Percentiles rank a stretch among this genome's conserved stretches.
These are phyloP conservation scores for Hymenoscyphus infarciens DNA, from an alignment of 2,329 filamentous ascomycete genomes.

Conservation along the genomic window DNA sequence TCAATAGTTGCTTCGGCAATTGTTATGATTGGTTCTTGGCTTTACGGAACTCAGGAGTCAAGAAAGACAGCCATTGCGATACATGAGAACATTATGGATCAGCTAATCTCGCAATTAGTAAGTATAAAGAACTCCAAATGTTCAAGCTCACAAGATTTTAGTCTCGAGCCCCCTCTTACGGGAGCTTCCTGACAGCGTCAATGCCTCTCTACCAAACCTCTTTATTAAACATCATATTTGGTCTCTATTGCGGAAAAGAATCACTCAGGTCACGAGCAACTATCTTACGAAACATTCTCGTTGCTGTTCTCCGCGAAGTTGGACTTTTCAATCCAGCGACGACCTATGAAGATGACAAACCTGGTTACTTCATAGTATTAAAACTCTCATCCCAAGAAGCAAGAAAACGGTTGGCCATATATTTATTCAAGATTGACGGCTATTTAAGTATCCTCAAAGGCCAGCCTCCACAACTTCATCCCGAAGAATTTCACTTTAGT, in stretches of 20 bases:
- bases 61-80: slow-evolving; percentile 32
- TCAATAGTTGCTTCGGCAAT: slow-evolving; percentile 33
- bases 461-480: slow-evolving; percentile 35
- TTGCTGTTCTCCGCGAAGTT: slow-evolving; percentile 37
- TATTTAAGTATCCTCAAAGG: slow-evolving; percentile 37
- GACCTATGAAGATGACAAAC: slow-evolving; percentile 37
- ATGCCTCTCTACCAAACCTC: slow-evolving; percentile 34
- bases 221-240: slow-evolving; percentile 41
- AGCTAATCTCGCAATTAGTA: slow-evolving; percentile 24
- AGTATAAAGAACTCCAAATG: slow-evolving; percentile 8
- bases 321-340: slow-evolving; percentile 38
- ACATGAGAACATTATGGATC: slow-evolving; percentile 35
- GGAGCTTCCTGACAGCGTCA: slow-evolving; percentile 25
- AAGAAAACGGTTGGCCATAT: slow-evolving; percentile 38
- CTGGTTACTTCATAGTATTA: slow-evolving; percentile 40
- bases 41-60: slow-evolving; percentile 32
- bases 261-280: slow-evolving; percentile 34
- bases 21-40: slow-evolving; percentile 41
- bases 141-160: slow-evolving; percentile 11
- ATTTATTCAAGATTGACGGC: slow-evolving; percentile 40
- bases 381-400: slow-evolving; percentile 33
- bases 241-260: slow-evolving; percentile 33
- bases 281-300: slow-evolving; percentile 37
- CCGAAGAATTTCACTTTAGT: slow-evolving; percentile 39
- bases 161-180: slow-evolving; percentile 32